Percentiles rank a stretch among this genome's conserved stretches.
These are phyloP conservation scores for Quercus glauca DNA, from an alignment of 306 rosid genomes.

Conservation along the genomic window DNA sequence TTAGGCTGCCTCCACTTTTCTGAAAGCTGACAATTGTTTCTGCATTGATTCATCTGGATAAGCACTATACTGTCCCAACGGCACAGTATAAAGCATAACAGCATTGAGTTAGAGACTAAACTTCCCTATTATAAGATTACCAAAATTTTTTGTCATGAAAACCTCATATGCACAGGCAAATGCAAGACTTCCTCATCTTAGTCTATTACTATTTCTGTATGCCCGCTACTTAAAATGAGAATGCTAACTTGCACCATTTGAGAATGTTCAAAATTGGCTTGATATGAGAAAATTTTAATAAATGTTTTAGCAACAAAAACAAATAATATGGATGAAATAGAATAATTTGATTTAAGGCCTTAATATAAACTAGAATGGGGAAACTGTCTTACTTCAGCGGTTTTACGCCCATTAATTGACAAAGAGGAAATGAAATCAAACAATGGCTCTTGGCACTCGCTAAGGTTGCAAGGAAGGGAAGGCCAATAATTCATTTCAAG, in stretches of 20 bases:
- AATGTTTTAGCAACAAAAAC: neutral
- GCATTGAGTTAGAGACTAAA: neutral
- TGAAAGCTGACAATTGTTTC: neutral
- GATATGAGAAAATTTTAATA: neutral
- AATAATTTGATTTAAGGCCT: neutral
- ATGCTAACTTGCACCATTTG: neutral
- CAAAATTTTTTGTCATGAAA: neutral
- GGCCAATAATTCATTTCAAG: constrained; percentile 92
- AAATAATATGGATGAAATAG: neutral
- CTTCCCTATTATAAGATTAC: neutral
- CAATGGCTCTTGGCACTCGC: constrained; percentile 77
- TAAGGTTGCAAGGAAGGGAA: constrained; percentile 81
- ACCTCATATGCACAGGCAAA: neutral
- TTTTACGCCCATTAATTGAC: constrained; percentile 62
- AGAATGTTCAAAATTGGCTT: neutral
- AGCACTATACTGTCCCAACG: neutral
- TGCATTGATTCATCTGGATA: neutral
- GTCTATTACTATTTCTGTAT: neutral
- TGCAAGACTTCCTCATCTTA: neutral
- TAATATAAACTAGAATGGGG: neutral
- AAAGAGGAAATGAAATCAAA: constrained; percentile 52
- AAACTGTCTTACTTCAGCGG: constrained; percentile 53
- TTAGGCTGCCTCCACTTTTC: neutral
- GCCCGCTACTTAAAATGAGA: neutral
- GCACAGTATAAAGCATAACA: neutral